phyloP scores from a whole-genome alignment of 495 filamentous ascomycete genomes.

The Durotheca rogersii region DNA sequence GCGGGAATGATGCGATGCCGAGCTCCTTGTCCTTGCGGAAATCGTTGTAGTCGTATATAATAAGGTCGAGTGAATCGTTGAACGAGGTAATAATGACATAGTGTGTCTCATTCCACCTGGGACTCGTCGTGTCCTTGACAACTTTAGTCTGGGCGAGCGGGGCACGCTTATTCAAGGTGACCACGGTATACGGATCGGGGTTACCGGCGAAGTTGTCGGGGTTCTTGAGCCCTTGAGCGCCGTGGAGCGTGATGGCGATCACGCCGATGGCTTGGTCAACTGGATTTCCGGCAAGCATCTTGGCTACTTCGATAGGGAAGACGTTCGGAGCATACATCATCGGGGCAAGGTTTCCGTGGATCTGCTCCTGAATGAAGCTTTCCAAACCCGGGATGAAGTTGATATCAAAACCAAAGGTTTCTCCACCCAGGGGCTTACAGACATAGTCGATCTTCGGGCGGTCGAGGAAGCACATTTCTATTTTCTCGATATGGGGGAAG shows the following conservation, averaged over 20 bases:
- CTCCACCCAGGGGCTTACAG: conserved; percentile 95
- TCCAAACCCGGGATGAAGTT: conserved; percentile 96
- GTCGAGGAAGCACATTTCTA: conserved; percentile 86
- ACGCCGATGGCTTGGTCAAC: conserved; percentile 97
- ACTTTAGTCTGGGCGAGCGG: conserved; percentile 87
- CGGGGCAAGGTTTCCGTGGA: conserved; percentile 85
- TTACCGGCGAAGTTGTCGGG: conserved; percentile 90
- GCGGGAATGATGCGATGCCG: conserved; percentile 75
- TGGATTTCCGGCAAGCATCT: conserved; percentile 94
- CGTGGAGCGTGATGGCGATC: conserved; percentile 85
- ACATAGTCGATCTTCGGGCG: conserved; percentile 82
- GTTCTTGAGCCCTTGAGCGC: conserved; percentile 90
- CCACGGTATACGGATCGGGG: conserved; percentile 83
- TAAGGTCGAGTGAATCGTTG: conserved; percentile 78
- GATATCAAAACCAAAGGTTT: conserved; percentile 95
- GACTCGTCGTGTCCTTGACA: conserved; percentile 78
- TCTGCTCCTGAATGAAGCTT: conserved; percentile 90
- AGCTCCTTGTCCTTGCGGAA: conserved; percentile 95
- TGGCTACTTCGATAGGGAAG: conserved; percentile 97
- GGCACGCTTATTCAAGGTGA: conserved; percentile 81
- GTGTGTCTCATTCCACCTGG: conserved; percentile 93
- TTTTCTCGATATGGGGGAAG: conserved; percentile 90
- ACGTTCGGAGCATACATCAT: conserved; percentile 98
- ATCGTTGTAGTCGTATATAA: conserved; percentile 91
- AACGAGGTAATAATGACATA: conserved; percentile 91